Conservation (phyloP, 1,284 basidiomycete genomes). For the Sanghuangporus baumii region DNA sequence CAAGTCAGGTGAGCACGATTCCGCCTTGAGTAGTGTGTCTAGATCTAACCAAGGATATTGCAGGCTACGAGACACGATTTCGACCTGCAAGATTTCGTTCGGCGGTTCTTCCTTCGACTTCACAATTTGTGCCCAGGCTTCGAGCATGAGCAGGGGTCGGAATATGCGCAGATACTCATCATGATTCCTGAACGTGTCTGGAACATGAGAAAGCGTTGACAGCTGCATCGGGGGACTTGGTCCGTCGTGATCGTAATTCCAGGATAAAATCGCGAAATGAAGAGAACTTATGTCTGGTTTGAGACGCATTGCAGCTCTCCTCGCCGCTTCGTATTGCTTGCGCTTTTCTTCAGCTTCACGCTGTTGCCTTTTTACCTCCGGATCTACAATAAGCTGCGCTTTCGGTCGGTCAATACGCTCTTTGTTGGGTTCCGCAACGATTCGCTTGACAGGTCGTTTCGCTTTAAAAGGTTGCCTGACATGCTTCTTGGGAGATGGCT, state of each 20-base stretch:
- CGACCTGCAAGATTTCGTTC: slow-evolving; percentile 49
- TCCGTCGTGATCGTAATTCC: slow-evolving; percentile 76
- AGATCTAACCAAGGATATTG: slow-evolving; percentile 72
- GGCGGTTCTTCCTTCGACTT: slow-evolving; percentile 64
- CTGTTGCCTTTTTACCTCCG: slow-evolving; percentile 30
- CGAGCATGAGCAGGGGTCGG: slow-evolving; percentile 84
- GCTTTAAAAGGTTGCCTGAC: slow-evolving; percentile 20
- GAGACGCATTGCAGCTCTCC: slow-evolving; percentile 63
- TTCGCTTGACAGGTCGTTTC: slow-evolving; percentile 42
- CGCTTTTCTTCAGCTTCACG: slow-evolving; percentile 45
- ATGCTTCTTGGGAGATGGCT: background rate
- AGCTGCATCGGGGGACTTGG: slow-evolving; percentile 47
- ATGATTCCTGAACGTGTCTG: slow-evolving; percentile 61
- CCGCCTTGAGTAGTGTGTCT: slow-evolving; percentile 55
- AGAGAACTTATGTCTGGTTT: slow-evolving; percentile 80
- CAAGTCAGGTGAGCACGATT: slow-evolving; percentile 58
- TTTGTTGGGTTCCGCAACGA: slow-evolving; percentile 29
- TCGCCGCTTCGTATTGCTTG: slow-evolving; percentile 55
- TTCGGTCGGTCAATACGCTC: slow-evolving; percentile 40
- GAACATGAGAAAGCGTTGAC: slow-evolving; percentile 41
- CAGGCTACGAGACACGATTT: slow-evolving; percentile 58
- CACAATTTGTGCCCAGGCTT: slow-evolving; percentile 88
- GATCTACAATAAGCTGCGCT: slow-evolving; percentile 65
- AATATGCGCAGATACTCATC: slow-evolving; percentile 74
- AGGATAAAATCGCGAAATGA: slow-evolving; percentile 78